Percentiles rank a stretch among this genome's conserved stretches.
Evolutionary conservation across 805 yeast genomes (phyloP).

Genomic region (Suhomyces prunicola): DNA sequence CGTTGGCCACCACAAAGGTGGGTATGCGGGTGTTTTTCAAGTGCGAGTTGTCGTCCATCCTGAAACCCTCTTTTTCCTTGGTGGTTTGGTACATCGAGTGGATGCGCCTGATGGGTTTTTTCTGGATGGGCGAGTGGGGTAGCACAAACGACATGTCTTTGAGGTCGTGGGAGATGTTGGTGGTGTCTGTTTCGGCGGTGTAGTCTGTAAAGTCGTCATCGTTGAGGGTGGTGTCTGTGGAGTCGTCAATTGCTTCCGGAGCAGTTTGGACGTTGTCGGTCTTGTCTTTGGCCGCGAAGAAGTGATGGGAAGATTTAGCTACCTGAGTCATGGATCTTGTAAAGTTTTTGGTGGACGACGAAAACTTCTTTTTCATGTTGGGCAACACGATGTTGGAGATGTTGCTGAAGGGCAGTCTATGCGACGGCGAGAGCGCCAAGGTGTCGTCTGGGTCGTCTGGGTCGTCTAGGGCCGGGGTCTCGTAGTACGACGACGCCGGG

Average conservation of each 20-base stretch:
- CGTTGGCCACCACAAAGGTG: constrained; percentile 39
- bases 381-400: constrained; percentile 19
- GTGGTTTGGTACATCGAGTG: constrained; percentile 66
- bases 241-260: neutral
- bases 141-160: neutral
- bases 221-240: constrained; percentile 2
- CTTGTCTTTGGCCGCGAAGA: constrained; percentile 3
- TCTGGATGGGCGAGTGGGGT: constrained; percentile 4
- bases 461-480: constrained; percentile 30
- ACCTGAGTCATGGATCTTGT: constrained; percentile 19
- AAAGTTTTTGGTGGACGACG: constrained; percentile 17
- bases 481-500: constrained; percentile 36
- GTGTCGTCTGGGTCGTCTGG: neutral
- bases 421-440: constrained; percentile 15
- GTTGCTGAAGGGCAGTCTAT: constrained; percentile 27
- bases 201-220: constrained; percentile 7
- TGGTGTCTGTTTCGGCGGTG: neutral
- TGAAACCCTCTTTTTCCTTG: constrained; percentile 22
- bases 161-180: neutral
- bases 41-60: constrained; percentile 31
- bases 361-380: constrained; percentile 18
- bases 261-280: neutral
- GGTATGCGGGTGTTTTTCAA: constrained; percentile 25
- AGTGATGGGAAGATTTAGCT: constrained; percentile 16
- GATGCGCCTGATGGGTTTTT: constrained; percentile 50